These are phyloP conservation scores for Tilletia indica DNA, from an alignment of 1,284 basidiomycete species.

Conservation along the genomic window DNA sequence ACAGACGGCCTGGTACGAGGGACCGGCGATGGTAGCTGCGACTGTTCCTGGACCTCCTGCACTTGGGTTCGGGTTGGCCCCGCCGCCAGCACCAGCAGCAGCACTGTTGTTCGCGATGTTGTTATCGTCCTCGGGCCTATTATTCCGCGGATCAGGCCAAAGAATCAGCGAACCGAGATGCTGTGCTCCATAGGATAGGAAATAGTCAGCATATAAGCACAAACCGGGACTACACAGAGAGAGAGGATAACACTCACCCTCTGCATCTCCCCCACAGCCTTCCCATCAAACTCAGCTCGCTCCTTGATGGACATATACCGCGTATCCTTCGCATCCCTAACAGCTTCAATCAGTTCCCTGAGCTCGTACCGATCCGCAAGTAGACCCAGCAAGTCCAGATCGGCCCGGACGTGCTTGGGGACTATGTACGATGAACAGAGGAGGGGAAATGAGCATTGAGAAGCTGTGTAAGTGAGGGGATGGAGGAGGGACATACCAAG, in stretches of 20 bases:
- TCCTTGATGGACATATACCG: slow-evolving; percentile 6
- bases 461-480: background rate
- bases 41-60: background rate
- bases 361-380: slow-evolving; percentile 6
- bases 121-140: background rate
- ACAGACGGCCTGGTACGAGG: slow-evolving; percentile 10
- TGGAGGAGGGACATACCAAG: background rate
- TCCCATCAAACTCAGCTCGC: slow-evolving; percentile 13
- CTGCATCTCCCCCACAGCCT: slow-evolving; percentile 12
- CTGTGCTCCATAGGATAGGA: background rate
- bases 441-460: background rate
- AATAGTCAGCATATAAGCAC: background rate
- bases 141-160: background rate
- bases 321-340: slow-evolving; percentile 7
- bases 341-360: background rate
- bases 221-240: background rate
- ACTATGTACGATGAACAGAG: background rate
- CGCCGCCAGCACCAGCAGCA: too few species aligned
- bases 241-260: background rate
- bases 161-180: slow-evolving; percentile 6
- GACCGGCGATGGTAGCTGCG: slow-evolving; percentile 5
- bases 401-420: background rate
- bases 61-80: too few species aligned
- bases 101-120: too few species aligned
- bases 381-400: background rate